These are phyloP conservation scores for Castanospermum australe DNA, from an alignment of 306 rosid species.

Conservation along the genomic window DNA sequence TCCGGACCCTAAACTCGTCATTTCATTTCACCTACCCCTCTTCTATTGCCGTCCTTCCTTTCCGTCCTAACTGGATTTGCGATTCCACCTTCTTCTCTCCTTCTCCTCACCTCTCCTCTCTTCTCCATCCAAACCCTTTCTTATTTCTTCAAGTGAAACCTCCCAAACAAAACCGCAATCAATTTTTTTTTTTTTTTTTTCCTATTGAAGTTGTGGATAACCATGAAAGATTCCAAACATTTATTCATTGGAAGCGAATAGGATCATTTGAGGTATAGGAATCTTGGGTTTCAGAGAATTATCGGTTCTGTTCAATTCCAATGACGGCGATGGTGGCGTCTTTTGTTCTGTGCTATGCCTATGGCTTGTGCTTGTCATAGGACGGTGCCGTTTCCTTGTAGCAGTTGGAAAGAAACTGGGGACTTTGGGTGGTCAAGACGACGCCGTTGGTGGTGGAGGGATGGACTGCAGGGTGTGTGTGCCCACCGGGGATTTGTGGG, in stretches of 20 bases:
- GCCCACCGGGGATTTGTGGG: slow-evolving; percentile 63
- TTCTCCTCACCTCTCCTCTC: no score
- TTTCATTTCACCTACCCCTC: no score
- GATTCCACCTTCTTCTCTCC: no score
- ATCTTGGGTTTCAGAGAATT: not conserved
- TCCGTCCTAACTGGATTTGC: no score
- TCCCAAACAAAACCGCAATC: not conserved
- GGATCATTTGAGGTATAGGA: not conserved
- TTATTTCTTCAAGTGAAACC: no score
- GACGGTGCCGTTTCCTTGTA: slow-evolving; percentile 10
- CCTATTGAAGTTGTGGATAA: not conserved
- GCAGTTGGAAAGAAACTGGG: not conserved
- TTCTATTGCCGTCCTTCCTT: no score
- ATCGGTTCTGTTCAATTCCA: not conserved
- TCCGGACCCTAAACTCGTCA: no score
- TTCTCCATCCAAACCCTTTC: no score
- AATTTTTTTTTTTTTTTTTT: not conserved
- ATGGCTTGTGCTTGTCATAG: not conserved
- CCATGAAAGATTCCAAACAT: not conserved
- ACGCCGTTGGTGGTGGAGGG: slow-evolving; percentile 14
- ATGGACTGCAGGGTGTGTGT: slow-evolving; percentile 73
- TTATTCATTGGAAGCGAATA: slow-evolving; percentile 22
- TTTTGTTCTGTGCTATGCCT: not conserved
- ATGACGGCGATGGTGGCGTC: no score
- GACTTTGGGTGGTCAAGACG: slow-evolving; percentile 15